Evolutionary conservation across 768 basidiomycete genomes (phyloP), one percentile per base, ranked within the genome.

Genomic region (Suillus sp.): DNA sequence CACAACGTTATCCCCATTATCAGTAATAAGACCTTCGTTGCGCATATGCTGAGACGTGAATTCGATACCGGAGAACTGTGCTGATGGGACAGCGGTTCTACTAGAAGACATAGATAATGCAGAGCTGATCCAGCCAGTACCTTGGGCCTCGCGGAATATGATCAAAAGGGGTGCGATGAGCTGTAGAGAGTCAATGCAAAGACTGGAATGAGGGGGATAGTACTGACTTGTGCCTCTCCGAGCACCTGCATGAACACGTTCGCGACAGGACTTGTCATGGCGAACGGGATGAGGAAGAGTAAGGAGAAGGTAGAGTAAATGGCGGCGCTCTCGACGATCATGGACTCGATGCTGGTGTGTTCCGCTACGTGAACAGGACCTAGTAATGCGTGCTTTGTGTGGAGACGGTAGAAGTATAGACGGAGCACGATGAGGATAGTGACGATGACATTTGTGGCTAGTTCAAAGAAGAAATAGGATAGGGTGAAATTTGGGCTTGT

Each of bases 161-260:
- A 81, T 81, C 43, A 80, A 65, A 2, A 77, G 62, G 1, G 78
- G 78, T 2, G 78, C 75, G 38, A 80, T 75, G 43, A 73, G 62
- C 80, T 81, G 22, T 34, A 18, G 45, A 48, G 7, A 13, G 37
- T 27, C 7, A 13, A 13, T 35, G 4, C 6, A 20, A 43, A 42
- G 32, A 13, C 59, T 4, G 7, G 2, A 53, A 48, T 35, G 3
- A 22, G 32, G 1, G 38, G 2, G n/a, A 30, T 51, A 2, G 1
- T 22, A 47, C 73, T 56, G 6, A 74, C 77, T 69, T 78, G 77
- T 8, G 68, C 69, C 63, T 75, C 76, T 4, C 76, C 75, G 0
- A 79, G 65, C 13, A 72, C 64, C n/a, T 75, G 77, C 10, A 81
- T 56, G 48, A 80, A 71, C 2, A 74, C 53, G 55, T 77, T 78